Conservation (phyloP, 176 grass and related monocot species). For the Oryza coarctata region DNA sequence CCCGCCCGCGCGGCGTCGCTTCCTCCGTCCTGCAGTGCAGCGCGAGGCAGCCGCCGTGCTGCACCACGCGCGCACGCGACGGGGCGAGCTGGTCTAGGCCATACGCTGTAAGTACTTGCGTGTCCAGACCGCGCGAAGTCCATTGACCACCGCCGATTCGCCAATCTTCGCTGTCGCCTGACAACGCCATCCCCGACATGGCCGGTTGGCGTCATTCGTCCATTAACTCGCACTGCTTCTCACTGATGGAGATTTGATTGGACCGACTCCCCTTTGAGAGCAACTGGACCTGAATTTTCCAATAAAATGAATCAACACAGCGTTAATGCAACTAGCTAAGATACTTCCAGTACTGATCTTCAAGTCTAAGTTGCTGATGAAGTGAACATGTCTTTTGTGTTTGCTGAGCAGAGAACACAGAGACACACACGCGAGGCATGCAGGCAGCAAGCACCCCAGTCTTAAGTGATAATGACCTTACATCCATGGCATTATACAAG, state of each 20-base stretch:
- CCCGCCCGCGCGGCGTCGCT: too few species aligned
- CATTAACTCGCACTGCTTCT: neutral
- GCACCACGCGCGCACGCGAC: too few species aligned
- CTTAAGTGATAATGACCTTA: slow-evolving; percentile 31
- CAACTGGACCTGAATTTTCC: too few species aligned
- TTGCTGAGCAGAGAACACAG: neutral
- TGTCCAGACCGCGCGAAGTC: neutral
- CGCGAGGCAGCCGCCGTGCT: too few species aligned
- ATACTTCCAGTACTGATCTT: neutral
- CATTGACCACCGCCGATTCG: neutral
- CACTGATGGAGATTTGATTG: neutral
- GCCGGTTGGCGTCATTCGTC: neutral
- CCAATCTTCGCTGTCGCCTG: neutral
- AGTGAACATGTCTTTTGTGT: neutral
- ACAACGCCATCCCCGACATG: neutral
- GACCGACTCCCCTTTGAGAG: neutral
- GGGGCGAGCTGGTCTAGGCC: too few species aligned
- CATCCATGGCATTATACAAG: slow-evolving; percentile 30
- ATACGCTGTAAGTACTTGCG: neutral
- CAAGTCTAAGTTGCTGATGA: neutral
- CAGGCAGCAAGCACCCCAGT: neutral
- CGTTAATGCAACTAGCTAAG: neutral
- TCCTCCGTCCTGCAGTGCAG: too few species aligned
- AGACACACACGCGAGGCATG: neutral
- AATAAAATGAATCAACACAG: neutral